These are phyloP conservation scores for Dendrocalamus sinicus DNA, from an alignment of 176 grass and related monocot species.

Conservation along the genomic window DNA sequence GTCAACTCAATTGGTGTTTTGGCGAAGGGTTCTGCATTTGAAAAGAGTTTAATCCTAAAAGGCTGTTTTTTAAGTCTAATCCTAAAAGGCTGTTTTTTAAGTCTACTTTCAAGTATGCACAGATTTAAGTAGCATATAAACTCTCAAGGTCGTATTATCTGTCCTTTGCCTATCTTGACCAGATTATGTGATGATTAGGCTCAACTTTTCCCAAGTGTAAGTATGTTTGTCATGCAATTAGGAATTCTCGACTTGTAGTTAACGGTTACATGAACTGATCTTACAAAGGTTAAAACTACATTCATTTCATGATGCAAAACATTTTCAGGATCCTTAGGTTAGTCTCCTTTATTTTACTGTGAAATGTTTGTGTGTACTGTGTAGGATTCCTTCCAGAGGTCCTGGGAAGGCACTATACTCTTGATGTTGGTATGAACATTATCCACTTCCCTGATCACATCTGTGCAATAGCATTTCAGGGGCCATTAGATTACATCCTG, in stretches of 20 bases:
- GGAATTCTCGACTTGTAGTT: constrained; percentile 16
- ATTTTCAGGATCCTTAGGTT: background rate
- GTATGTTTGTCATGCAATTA: background rate
- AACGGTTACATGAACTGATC: constrained; percentile 1
- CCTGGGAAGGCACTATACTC: background rate
- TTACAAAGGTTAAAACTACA: background rate
- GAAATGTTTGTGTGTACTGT: constrained; percentile 3
- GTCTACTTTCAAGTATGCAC: background rate
- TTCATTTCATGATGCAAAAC: constrained; percentile 3
- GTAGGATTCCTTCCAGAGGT: constrained; percentile 8
- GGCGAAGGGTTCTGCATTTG: background rate
- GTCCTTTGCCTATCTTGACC: background rate
- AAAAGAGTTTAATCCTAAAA: background rate
- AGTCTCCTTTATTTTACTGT: background rate
- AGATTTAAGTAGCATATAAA: constrained; percentile 29
- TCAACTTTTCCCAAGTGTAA: background rate
- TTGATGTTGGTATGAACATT: constrained; percentile 12
- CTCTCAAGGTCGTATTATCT: background rate
- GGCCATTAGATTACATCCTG: background rate
- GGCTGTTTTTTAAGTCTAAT: background rate
- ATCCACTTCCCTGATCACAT: constrained; percentile 9
- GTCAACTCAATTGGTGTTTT: constrained; percentile 3
- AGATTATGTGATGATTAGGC: constrained; percentile 12
- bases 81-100: background rate
- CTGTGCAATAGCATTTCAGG: constrained; percentile 12